These are phyloP conservation scores for Aspergillus nidulans DNA, from an alignment of 495 filamentous ascomycete genomes.

Conservation along the genomic window DNA sequence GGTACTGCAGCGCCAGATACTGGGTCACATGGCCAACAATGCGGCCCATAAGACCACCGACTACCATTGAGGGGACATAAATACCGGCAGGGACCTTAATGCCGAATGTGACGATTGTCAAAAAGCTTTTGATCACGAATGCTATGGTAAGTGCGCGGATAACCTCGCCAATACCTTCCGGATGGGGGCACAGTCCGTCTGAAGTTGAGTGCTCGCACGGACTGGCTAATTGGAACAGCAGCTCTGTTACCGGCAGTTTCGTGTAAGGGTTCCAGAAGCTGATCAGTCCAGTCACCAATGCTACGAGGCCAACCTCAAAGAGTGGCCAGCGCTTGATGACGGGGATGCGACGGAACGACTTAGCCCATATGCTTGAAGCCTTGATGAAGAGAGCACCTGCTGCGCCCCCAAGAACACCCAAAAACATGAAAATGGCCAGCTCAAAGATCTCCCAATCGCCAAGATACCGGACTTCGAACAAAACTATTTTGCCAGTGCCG, in stretches of 20 bases:
- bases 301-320: conserved; percentile 84
- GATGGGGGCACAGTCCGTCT: conserved; percentile 71
- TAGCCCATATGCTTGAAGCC: conserved; percentile 82
- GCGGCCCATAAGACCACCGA: conserved; percentile 88
- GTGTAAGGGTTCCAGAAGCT: conserved; percentile 95
- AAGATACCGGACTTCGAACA: conserved; percentile 91
- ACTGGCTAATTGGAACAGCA: conserved; percentile 83
- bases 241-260: conserved; percentile 81
- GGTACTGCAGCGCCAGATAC: conserved; percentile 70
- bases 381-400: conserved; percentile 94
- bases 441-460: conserved; percentile 95
- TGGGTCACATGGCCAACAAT: conserved; percentile 84
- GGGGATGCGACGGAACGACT: conserved; percentile 76
- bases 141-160: conserved; percentile 67
- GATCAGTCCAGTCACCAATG: conserved; percentile 73
- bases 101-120: conserved; percentile 87
- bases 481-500: conserved; percentile 90
- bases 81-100: conserved; percentile 96
- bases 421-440: conserved; percentile 74
- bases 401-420: conserved; percentile 80
- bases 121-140: conserved; percentile 81
- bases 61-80: conserved; percentile 97
- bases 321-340: conserved; percentile 79
- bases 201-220: conserved; percentile 62
- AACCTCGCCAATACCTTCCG: conserved; percentile 68